Evolutionary conservation across 164 flowering plant species (phyloP).

Genomic region (Protea cynaroides): DNA sequence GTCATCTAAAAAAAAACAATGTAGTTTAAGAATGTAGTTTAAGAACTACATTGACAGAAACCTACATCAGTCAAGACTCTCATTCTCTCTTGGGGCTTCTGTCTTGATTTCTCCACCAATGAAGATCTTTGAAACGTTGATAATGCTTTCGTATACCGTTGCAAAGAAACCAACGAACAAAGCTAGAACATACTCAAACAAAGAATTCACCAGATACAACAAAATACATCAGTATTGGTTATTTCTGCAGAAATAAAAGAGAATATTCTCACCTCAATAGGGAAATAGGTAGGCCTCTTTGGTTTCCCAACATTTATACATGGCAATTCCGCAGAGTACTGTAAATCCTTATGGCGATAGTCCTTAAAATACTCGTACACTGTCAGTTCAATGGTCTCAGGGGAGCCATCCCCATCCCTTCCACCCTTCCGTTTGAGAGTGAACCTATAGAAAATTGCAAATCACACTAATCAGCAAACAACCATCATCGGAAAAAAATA

Average conservation of each 20-base stretch:
- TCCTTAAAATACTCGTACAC: slow-evolving; percentile 61
- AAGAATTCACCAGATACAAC: background rate
- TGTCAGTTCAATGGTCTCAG: slow-evolving; percentile 31
- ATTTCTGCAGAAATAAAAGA: background rate
- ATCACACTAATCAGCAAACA: background rate
- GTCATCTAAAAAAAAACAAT: background rate
- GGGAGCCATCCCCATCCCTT: slow-evolving; percentile 11
- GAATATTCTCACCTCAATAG: slow-evolving; percentile 45
- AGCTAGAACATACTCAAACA: slow-evolving; percentile 35
- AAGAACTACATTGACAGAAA: background rate
- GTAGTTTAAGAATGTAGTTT: too few relatives aligned
- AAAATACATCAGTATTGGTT: too few relatives aligned
- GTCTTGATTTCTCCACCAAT: slow-evolving; percentile 87
- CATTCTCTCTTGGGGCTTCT: slow-evolving; percentile 90
- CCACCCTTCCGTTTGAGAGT: slow-evolving; percentile 35
- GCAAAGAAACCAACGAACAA: slow-evolving; percentile 70
- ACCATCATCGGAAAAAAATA: too few relatives aligned
- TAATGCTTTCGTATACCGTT: slow-evolving; percentile 84
- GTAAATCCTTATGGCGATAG: slow-evolving; percentile 28
- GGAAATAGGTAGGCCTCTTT: slow-evolving; percentile 54
- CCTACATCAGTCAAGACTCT: slow-evolving; percentile 51
- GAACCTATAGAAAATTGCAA: slow-evolving; percentile 34
- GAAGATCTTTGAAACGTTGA: slow-evolving; percentile 65
- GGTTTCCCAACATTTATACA: slow-evolving; percentile 75
- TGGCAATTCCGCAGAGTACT: slow-evolving; percentile 42